Evolutionary conservation across 495 filamentous ascomycete genomes (phyloP).

Genomic region (Tuber borchii): DNA sequence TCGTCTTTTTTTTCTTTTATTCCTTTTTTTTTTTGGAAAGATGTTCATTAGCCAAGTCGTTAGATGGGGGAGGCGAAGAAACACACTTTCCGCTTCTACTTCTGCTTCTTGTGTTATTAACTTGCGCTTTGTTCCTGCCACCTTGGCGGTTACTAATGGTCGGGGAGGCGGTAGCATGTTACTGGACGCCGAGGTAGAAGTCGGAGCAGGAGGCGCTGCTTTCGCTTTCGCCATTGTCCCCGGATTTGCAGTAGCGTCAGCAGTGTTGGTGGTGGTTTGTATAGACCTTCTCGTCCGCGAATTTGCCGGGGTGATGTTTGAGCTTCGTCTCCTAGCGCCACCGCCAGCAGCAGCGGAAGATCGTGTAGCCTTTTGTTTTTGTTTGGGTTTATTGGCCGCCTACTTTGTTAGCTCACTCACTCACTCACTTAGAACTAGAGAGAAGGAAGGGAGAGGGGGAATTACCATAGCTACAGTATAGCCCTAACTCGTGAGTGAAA

Average conservation of each 20-base stretch:
- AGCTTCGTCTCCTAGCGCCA: not conserved
- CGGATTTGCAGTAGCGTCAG: not conserved
- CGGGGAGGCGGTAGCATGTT: not conserved
- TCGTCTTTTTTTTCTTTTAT: not conserved
- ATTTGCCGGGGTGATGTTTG: not conserved
- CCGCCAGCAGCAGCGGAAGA: not conserved
- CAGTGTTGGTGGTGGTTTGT: not conserved
- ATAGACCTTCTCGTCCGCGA: not conserved
- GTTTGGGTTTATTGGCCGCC: not conserved
- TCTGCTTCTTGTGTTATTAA: not conserved
- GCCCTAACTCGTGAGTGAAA: not conserved
- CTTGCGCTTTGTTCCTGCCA: not conserved
- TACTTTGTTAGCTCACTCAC: not conserved
- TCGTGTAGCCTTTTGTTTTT: not conserved
- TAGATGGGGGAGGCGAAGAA: not conserved
- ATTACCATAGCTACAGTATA: not conserved
- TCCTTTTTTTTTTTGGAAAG: not conserved
- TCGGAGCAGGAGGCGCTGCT: not conserved
- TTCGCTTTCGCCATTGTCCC: not conserved
- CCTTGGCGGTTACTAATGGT: not conserved
- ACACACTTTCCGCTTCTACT: not conserved
- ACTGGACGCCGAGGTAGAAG: not conserved
- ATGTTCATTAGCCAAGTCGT: not conserved
- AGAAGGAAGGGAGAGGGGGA: not conserved
- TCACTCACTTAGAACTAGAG: not conserved